phyloP scores from a whole-genome alignment of 306 rosid genomes.

The Clitoria ternatea region DNA sequence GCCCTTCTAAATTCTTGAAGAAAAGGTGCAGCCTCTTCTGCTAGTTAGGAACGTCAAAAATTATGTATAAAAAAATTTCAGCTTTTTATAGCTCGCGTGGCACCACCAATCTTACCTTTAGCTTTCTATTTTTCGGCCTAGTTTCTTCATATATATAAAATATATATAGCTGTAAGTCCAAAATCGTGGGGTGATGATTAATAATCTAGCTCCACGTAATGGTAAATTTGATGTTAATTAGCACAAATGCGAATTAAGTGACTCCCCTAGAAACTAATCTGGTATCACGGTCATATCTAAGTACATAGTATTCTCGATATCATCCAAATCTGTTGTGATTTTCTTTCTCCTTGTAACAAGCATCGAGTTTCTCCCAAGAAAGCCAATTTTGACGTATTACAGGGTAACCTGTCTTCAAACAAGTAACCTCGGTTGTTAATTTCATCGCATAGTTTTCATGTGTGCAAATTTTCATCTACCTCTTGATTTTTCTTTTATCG shows the following conservation, averaged over 20 bases:
- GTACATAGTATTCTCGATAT: slow-evolving; percentile 15
- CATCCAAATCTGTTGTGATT: slow-evolving; percentile 7
- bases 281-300: slow-evolving; percentile 5
- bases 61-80: slow-evolving; percentile 4
- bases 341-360: neutral
- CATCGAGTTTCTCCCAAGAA: neutral
- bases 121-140: neutral
- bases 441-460: neutral
- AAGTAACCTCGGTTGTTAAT: neutral
- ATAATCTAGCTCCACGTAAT: slow-evolving; percentile 7
- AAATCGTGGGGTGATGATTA: neutral
- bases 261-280: slow-evolving; percentile 23
- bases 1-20: slow-evolving; percentile 55
- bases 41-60: neutral
- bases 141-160: neutral
- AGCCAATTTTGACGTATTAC: neutral
- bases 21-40: slow-evolving; percentile 47
- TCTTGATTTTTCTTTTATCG: no score
- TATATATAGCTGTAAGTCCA: slow-evolving; percentile 7
- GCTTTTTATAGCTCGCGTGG: no score
- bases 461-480: no score
- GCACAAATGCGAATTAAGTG: slow-evolving; percentile 11
- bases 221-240: neutral
- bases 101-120: neutral
- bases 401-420: neutral